Percentiles rank a stretch among this genome's conserved stretches.
These are phyloP conservation scores for Nissolia schottii DNA, from an alignment of 306 rosid species.

Conservation along the genomic window DNA sequence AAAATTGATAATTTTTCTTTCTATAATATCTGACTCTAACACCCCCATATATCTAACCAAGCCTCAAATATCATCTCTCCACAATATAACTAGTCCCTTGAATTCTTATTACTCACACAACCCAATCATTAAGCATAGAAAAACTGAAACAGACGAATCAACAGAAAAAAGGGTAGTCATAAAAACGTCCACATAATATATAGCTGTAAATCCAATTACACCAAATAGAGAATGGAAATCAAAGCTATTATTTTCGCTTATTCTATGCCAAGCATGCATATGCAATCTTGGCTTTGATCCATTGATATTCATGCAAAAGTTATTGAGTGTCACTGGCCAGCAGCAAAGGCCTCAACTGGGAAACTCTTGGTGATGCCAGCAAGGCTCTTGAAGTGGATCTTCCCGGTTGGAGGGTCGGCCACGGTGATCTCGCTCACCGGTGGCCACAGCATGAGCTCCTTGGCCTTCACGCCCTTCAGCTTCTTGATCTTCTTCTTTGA, in stretches of 20 bases:
- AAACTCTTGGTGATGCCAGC: slow-evolving; percentile 92
- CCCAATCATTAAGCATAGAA: not conserved
- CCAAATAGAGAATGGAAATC: not conserved
- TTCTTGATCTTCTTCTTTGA: slow-evolving; percentile 64
- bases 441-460: slow-evolving; percentile 91
- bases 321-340: slow-evolving; percentile 58
- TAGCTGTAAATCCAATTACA: not conserved
- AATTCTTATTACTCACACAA: not conserved
- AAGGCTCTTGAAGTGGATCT: slow-evolving; percentile 86
- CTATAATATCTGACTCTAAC: not conserved
- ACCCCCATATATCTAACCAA: not conserved
- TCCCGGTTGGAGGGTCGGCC: slow-evolving; percentile 52
- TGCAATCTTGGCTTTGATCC: not conserved
- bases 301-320: no score
- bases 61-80: no score
- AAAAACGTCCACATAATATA: not conserved
- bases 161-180: not conserved
- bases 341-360: slow-evolving; percentile 82
- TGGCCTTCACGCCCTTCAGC: slow-evolving; percentile 86
- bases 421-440: slow-evolving; percentile 74
- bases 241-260: not conserved
- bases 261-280: slow-evolving; percentile 3
- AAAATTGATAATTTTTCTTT: slow-evolving; percentile 5
- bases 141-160: not conserved
- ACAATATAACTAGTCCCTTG: not conserved